Conservation (phyloP, 1,139 yeast genomes). For the Hyphopichia burtonii region DNA sequence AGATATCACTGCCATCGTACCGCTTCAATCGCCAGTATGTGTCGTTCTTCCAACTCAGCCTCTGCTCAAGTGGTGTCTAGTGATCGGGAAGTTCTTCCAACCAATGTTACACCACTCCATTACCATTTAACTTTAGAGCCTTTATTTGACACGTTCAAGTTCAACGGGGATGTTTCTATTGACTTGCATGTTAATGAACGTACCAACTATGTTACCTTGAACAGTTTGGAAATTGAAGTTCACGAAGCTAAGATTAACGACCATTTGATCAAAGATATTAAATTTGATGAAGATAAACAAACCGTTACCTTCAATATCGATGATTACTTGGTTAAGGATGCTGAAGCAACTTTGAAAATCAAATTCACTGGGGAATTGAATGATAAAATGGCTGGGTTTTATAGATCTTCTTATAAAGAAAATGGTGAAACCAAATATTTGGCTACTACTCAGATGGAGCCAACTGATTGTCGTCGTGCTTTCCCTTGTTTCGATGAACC, state of each 20-base stretch:
- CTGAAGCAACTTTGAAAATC: slow-evolving; percentile 46
- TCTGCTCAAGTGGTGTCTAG: slow-evolving; percentile 16
- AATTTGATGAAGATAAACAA: slow-evolving; percentile 56
- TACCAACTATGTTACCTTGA: slow-evolving; percentile 53
- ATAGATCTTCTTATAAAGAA: slow-evolving; percentile 65
- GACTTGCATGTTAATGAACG: slow-evolving; percentile 61
- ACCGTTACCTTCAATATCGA: slow-evolving; percentile 61
- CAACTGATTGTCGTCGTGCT: slow-evolving; percentile 87
- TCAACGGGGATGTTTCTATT: slow-evolving; percentile 63
- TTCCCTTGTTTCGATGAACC: slow-evolving; percentile 94
- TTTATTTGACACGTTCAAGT: slow-evolving; percentile 66
- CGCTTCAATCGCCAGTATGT: slow-evolving; percentile 8
- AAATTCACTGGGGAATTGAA: slow-evolving; percentile 70
- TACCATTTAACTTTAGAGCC: slow-evolving; percentile 76
- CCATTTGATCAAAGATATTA: slow-evolving; percentile 23
- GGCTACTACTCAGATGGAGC: slow-evolving; percentile 86
- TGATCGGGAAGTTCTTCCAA: slow-evolving; percentile 69
- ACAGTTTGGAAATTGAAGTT: slow-evolving; percentile 64
- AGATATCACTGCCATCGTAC: background rate
- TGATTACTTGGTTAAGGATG: slow-evolving; percentile 45
- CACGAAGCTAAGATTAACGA: slow-evolving; percentile 49
- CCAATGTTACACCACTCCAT: slow-evolving; percentile 68
- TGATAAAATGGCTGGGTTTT: slow-evolving; percentile 86
- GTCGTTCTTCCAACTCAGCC: slow-evolving; percentile 8
- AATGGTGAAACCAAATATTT: slow-evolving; percentile 63